Conservation (phyloP, 2,329 filamentous ascomycete genomes). For the Albifimbria verrucaria region DNA sequence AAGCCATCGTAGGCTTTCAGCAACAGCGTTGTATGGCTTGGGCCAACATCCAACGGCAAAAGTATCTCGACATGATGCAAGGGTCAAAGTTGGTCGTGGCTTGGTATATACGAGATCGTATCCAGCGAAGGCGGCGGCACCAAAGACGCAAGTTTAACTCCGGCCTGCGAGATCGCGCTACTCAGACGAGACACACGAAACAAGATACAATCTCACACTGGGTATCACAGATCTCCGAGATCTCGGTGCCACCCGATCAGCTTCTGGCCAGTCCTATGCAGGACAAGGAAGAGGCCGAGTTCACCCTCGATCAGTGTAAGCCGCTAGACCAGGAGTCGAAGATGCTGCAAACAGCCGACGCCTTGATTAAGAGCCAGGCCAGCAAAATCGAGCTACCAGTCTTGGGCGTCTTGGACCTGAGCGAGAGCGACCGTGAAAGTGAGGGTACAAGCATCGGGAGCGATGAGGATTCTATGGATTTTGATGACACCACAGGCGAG, state of each 20-base stretch:
- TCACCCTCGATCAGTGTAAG: conserved; percentile 37
- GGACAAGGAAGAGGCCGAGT: conserved; percentile 24
- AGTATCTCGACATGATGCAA: conserved; percentile 46
- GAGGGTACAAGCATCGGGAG: conserved; percentile 27
- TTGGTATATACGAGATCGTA: conserved; percentile 47
- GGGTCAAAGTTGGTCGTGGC: conserved; percentile 47
- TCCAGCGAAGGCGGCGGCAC: conserved; percentile 37
- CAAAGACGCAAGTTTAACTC: conserved; percentile 39
- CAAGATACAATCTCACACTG: conserved; percentile 40
- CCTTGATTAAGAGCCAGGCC: conserved; percentile 46
- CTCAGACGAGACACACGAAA: conserved; percentile 31
- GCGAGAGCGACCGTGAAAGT: conserved; percentile 40
- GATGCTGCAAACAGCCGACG: conserved; percentile 41
- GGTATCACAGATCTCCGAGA: conserved; percentile 38
- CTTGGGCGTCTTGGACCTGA: conserved; percentile 41
- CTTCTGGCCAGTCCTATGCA: too few species aligned
- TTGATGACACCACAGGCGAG: neutral
- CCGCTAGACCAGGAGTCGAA: conserved; percentile 39
- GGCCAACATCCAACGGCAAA: conserved; percentile 43
- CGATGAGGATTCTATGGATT: conserved; percentile 18
- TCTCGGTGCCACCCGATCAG: conserved; percentile 28
- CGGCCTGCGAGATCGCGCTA: conserved; percentile 31
- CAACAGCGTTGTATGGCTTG: conserved; percentile 46
- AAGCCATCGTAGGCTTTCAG: conserved; percentile 43
- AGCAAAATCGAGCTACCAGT: conserved; percentile 43